Evolutionary conservation across 768 basidiomycete species (phyloP), one percentile per base, ranked within the genome.

Genomic region (Kwoniella sp.): DNA sequence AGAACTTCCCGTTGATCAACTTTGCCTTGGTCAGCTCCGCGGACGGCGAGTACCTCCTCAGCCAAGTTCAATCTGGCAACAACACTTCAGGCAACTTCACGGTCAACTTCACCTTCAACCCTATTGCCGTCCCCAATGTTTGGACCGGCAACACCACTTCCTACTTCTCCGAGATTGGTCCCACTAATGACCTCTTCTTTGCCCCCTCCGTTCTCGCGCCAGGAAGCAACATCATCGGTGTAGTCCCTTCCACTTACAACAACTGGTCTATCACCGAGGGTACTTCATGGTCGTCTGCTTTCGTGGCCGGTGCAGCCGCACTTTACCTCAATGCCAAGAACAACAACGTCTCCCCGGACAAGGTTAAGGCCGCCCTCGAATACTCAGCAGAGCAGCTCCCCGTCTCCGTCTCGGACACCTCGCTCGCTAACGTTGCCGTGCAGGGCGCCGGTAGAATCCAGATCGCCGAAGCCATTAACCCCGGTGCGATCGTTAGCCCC

Each of bases 101-200:
- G 8, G 31, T 78, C 17, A 71, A 71, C 11, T 80, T 80, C 60
- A 51, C 51, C n/a, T 79, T 73, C 66, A 69, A 69, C 41, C 79
- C 79, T 4, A 80, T 81, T 57, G 74, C 84, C 28, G 82, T 85
- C 75, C 84, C 85, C 20, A 84, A 86, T 66, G 81, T 84, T 23
- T 71, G 51, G 12, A 76, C 80, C 3, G 87, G 86, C 20, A 87
- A 87, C 13, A 82, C 87, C 48, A 84, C 87, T 22, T 87, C 86
- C 0, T 73, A 78, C 22, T 87, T 86, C 77, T 84, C 85, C 37
- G 83, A 84, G 55, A 87, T 85, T 62, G 88, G 88, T 1, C 87
- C 87, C 1, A 83, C 86, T 3, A 85, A 87, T 72, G 87, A 88
- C 71, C 37, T 79, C 53, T 78, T 66, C 65, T 34, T 78, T 82